Evolutionary conservation across 805 yeast genomes (phyloP).

Genomic region (Suhomyces canberraensis): DNA sequence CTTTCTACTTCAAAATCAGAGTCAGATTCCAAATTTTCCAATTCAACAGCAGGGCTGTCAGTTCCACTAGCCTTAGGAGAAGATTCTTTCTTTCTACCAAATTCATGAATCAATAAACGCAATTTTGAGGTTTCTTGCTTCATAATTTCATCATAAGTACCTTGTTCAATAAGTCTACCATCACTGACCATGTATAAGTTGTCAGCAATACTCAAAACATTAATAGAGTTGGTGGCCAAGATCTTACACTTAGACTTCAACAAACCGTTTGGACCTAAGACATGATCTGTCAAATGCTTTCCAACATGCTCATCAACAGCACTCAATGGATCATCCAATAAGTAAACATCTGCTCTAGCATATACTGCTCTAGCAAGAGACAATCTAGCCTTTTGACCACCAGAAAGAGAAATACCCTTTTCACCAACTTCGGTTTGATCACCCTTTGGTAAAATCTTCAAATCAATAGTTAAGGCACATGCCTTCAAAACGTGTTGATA

Average conservation of each 20-base stretch:
- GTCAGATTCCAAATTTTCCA: conserved; percentile 27
- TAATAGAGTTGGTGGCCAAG: conserved; percentile 82
- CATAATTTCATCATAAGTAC: conserved; percentile 54
- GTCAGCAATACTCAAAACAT: conserved; percentile 75
- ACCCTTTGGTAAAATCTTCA: conserved; percentile 79
- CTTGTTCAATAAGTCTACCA: conserved; percentile 68
- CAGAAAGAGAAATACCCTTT: conserved; percentile 92
- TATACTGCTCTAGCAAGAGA: conserved; percentile 95
- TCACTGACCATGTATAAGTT: conserved; percentile 64
- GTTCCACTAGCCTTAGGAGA: conserved; percentile 6
- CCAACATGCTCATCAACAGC: conserved; percentile 99
- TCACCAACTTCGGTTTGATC: conserved; percentile 94
- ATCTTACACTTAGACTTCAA: conserved; percentile 70
- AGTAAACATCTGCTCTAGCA: conserved; percentile 85
- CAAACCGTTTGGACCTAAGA: conserved; percentile 77
- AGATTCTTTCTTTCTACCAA: conserved; percentile 46
- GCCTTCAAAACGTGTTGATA: conserved; percentile 80
- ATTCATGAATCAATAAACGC: conserved; percentile 55
- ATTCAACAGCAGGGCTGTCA: conserved; percentile 17
- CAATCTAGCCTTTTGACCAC: conserved; percentile 96
- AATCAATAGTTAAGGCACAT: conserved; percentile 81
- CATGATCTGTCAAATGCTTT: conserved; percentile 75
- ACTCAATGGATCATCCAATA: conserved; percentile 88
- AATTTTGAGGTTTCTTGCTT: conserved; percentile 46
- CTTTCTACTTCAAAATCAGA: conserved; percentile 27